Evolutionary conservation across 495 filamentous ascomycete genomes (phyloP), one percentile per base, ranked within the genome.

Genomic region (Cudoniella acicularis): DNA sequence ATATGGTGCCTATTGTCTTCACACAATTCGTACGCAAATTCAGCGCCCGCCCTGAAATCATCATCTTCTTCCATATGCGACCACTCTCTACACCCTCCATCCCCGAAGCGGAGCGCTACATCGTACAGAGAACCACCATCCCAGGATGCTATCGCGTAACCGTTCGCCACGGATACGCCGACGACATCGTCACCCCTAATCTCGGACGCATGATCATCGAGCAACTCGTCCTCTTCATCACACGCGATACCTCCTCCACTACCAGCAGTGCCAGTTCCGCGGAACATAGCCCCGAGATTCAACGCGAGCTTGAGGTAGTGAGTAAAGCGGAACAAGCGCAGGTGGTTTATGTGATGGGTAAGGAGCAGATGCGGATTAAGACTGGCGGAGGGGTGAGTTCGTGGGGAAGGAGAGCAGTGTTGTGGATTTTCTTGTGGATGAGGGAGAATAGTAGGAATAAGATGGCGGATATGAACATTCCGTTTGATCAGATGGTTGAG

Each of bases 301-400:
- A 73, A 10, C 69, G 58, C 1, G 77, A 81, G 27, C 65, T 85
- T 1, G 78, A 73, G 0, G 68, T 73, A 3, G 69, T 90, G 0
- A 79, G 87, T 21, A 65, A 72, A 0, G 85, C 85, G 0, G 87
- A 79, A 56, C 75, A 77, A n/a, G 75, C 75, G 24, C 84, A 86
- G 62, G 76, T 87, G 26, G 68, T 88, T 40, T 89, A 90, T 63
- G 77, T 91, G 20, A 75, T 90, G 16, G 87, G 87, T 16, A 91
- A 90, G 67, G 87, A 90, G 61, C 79, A 88, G 72, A 79, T 91
- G 78, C 72, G 72, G 18, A 76, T 90, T 60, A 72, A 70, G 49
- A n/a, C n/a, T n/a, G n/a, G n/a, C n/a, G n/a, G n/a, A n/a, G 42
- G 57, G 6, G 71, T 69, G 6, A 77, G 74, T 21, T 73, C 78